phyloP scores from a whole-genome alignment of 495 filamentous ascomycete species.

The Lasiosphaeria ovina region DNA sequence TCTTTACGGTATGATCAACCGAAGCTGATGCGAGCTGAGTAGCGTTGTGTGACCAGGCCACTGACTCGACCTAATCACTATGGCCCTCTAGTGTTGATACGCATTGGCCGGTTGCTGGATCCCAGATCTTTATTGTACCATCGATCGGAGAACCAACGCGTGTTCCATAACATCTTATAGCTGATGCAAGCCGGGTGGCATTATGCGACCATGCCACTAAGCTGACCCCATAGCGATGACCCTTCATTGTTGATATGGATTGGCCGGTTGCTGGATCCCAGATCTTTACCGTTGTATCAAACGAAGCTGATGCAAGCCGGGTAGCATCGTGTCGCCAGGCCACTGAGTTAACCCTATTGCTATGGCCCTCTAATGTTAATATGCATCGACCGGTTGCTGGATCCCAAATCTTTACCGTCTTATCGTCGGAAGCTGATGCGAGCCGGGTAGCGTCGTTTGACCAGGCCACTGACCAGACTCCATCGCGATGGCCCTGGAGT shows the following conservation, averaged over 20 bases:
- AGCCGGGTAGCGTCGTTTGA: neutral
- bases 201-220: too few species aligned
- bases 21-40: conserved; percentile 81
- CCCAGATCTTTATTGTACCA: conserved; percentile 38
- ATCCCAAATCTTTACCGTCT: neutral
- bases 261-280: too few species aligned
- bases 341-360: too few species aligned
- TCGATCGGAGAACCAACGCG: neutral
- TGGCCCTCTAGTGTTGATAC: too few species aligned
- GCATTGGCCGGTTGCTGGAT: conserved; percentile 73
- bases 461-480: neutral
- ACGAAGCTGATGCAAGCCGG: too few species aligned
- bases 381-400: too few species aligned
- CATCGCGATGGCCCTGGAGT: neutral
- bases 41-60: conserved; percentile 15
- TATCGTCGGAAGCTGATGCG: neutral
- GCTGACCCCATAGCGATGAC: too few species aligned
- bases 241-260: too few species aligned
- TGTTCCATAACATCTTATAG: conserved; percentile 1
- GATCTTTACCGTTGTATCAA: too few species aligned
- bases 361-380: too few species aligned
- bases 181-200: too few species aligned
- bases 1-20: conserved; percentile 64
- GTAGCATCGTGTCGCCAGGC: too few species aligned
- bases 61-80: conserved; percentile 40